A percentile compares a stretch with the other conserved stretches of the same genome.
Conservation (phyloP, 2,329 filamentous ascomycete genomes). For the Purpureocillium takamizusanense region DNA sequence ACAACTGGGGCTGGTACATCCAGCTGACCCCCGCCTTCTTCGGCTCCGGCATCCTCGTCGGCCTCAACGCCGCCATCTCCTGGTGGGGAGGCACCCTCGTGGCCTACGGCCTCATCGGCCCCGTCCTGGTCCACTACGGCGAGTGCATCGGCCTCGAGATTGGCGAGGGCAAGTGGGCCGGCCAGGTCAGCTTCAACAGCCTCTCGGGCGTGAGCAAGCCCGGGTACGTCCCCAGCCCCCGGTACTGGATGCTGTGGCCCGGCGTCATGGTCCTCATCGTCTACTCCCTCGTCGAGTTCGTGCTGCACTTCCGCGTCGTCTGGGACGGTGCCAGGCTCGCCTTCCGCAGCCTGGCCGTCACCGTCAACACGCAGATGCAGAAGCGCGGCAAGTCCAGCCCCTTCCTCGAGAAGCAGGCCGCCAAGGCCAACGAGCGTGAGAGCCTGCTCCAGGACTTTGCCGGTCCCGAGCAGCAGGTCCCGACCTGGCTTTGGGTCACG, state of each 20-base stretch:
- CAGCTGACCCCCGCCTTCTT: constrained; percentile 54
- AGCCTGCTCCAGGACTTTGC: constrained; percentile 29
- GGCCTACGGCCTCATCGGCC: constrained; percentile 45
- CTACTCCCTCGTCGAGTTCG: constrained; percentile 29
- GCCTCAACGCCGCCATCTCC: constrained; percentile 46
- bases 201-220: constrained; percentile 18
- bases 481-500: constrained; percentile 42
- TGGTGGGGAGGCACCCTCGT: constrained; percentile 47
- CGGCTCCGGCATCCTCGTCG: constrained; percentile 42
- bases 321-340: constrained; percentile 24
- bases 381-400: constrained; percentile 19
- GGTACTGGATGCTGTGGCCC: constrained; percentile 35
- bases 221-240: constrained; percentile 23
- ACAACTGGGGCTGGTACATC: constrained; percentile 54
- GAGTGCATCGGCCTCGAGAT: constrained; percentile 35
- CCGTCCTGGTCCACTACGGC: constrained; percentile 38
- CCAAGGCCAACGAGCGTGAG: constrained; percentile 20
- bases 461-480: constrained; percentile 35
- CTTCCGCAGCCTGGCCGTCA: constrained; percentile 17
- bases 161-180: constrained; percentile 18
- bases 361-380: constrained; percentile 20
- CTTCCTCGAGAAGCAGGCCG: constrained; percentile 26
- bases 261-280: constrained; percentile 34
- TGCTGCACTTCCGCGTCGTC: constrained; percentile 28
- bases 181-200: constrained; percentile 18